These are phyloP conservation scores for Psilocybe subaeruginosa DNA, from an alignment of 768 basidiomycete species.

Conservation along the genomic window DNA sequence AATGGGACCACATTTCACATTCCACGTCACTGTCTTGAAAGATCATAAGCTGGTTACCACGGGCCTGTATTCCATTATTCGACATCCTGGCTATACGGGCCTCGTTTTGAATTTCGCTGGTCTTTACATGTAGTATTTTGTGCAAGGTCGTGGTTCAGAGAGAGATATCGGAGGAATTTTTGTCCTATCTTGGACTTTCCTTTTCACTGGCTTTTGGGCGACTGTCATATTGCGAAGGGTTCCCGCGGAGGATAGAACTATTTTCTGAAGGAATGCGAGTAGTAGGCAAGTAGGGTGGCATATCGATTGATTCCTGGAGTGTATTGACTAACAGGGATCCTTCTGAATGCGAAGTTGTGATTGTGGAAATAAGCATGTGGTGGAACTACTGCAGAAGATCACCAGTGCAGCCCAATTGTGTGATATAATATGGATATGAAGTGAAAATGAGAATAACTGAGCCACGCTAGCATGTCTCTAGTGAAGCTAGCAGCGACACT, in stretches of 20 bases:
- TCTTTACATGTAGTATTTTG: not conserved
- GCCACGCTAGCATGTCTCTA: not conserved
- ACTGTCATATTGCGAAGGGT: not conserved
- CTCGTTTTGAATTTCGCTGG: not conserved
- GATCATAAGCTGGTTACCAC: conserved; percentile 11
- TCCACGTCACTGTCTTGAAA: conserved; percentile 6
- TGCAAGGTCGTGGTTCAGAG: conserved; percentile 2
- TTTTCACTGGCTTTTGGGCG: not conserved
- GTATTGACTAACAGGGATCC: not conserved
- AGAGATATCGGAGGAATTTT: not conserved
- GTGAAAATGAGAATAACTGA: not conserved
- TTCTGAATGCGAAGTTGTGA: too few species aligned
- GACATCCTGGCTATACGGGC: conserved; percentile 10
- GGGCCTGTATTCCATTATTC: conserved; percentile 6
- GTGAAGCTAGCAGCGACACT: not conserved
- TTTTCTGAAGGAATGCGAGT: conserved; percentile 15
- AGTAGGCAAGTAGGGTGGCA: conserved; percentile 11
- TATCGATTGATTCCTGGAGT: conserved; percentile 14
- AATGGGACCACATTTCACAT: conserved; percentile 1
- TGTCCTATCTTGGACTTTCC: not conserved
- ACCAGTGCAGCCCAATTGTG: too few species aligned
- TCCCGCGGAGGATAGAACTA: not conserved
- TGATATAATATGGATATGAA: not conserved
- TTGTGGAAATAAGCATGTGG: too few species aligned
- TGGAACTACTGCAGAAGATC: too few species aligned